Evolutionary conservation across 306 rosid genomes (phyloP).

Genomic region (Arachis stenosperma): DNA sequence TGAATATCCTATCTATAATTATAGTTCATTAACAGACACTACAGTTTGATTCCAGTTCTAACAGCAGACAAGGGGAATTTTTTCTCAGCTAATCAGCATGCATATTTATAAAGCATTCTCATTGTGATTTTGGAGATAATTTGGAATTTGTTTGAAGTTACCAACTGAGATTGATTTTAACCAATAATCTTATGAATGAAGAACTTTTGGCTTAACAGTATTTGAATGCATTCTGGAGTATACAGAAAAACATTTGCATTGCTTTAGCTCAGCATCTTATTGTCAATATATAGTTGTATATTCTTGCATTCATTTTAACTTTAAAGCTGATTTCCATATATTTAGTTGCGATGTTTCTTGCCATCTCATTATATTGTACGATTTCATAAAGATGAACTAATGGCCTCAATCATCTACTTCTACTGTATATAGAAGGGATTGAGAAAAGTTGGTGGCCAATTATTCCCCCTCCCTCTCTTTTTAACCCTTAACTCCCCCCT

Average conservation of each 20-base stretch:
- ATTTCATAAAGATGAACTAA: neutral
- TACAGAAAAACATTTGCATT: conserved; percentile 4
- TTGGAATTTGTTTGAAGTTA: neutral
- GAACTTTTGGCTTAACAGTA: conserved; percentile 7
- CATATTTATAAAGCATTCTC: conserved; percentile 15
- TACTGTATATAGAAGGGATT: too few species aligned
- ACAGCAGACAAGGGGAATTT: neutral
- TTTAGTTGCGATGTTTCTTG: conserved; percentile 7
- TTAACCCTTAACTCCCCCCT: too few species aligned
- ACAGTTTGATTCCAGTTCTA: too few species aligned
- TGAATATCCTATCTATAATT: too few species aligned
- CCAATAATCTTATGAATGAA: conserved; percentile 9
- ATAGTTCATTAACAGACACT: too few species aligned
- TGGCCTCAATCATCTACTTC: neutral
- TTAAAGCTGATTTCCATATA: neutral
- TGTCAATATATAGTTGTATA: conserved; percentile 14
- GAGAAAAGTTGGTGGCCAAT: too few species aligned
- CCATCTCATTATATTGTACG: neutral
- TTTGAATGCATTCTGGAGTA: neutral
- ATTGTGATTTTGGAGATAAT: conserved; percentile 1
- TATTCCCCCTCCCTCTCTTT: too few species aligned
- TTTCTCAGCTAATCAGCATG: conserved; percentile 22
- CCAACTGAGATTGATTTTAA: neutral
- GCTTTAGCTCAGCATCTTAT: conserved; percentile 4
- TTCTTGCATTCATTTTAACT: conserved; percentile 16